Evolutionary conservation across 371 early-diverging fungal species (phyloP).

Genomic region (Mucor saturninus): DNA sequence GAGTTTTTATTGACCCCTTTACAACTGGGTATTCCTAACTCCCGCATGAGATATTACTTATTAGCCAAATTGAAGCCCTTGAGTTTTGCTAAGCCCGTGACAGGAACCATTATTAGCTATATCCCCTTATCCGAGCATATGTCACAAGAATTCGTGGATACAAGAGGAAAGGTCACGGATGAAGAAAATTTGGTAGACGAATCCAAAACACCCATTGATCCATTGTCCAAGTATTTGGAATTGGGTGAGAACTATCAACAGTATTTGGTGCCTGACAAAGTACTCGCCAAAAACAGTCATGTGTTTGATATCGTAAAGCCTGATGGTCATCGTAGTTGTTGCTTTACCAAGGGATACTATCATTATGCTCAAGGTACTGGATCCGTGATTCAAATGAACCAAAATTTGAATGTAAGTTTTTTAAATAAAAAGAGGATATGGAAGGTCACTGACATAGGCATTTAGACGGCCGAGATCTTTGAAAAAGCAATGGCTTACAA

Average conservation of each 20-base stretch:
- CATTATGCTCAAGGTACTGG: constrained; percentile 83
- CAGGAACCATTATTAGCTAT: constrained; percentile 53
- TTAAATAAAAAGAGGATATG: not conserved
- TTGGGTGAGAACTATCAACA: constrained; percentile 17
- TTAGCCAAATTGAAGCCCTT: constrained; percentile 52
- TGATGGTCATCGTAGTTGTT: constrained; percentile 68
- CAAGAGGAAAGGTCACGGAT: constrained; percentile 11
- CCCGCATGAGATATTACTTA: constrained; percentile 71
- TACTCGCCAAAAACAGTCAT: constrained; percentile 63
- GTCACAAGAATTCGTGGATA: constrained; percentile 41
- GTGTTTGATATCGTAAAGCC: constrained; percentile 80
- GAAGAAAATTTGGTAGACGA: constrained; percentile 38
- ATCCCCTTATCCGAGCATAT: constrained; percentile 51
- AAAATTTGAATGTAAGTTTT: constrained; percentile 51
- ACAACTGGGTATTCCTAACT: constrained; percentile 73
- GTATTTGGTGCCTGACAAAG: constrained; percentile 49
- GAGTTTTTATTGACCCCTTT: constrained; percentile 75
- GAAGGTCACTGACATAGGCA: not conserved
- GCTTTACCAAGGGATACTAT: constrained; percentile 87
- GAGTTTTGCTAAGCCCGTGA: constrained; percentile 47
- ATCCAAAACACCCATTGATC: constrained; percentile 37
- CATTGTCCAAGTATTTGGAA: constrained; percentile 40
- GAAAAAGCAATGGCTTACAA: constrained; percentile 31
- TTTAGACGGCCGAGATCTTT: constrained; percentile 34
- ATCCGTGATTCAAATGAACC: constrained; percentile 67